Conservation (phyloP, 768 basidiomycete species). For the Naematelia encephala region DNA sequence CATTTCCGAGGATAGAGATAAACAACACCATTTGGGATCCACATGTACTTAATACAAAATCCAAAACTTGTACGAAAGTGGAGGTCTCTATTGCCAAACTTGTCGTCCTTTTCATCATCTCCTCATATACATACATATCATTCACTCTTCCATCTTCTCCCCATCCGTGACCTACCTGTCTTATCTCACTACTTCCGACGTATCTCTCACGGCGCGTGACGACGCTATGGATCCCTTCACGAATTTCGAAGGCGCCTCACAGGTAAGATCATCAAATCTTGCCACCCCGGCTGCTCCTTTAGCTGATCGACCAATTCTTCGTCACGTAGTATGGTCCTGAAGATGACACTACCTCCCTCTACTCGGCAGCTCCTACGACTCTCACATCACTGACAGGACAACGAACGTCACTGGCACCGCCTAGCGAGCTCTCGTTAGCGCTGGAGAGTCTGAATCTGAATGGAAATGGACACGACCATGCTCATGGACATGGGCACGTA, state of each 20-base stretch:
- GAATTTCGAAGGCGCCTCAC: constrained; percentile 52
- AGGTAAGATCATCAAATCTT: constrained; percentile 22
- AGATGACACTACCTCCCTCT: constrained; percentile 44
- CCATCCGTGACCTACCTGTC: background rate
- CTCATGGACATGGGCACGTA: constrained; percentile 5
- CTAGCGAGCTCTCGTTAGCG: constrained; percentile 14
- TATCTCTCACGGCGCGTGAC: background rate
- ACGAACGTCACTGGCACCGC: background rate
- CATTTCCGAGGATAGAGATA: too few species aligned
- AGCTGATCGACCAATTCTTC: background rate
- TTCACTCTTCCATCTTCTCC: constrained; percentile 17
- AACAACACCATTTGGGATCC: too few species aligned
- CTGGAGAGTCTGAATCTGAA: constrained; percentile 21
- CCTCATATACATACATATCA: background rate
- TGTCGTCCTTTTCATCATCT: constrained; percentile 1
- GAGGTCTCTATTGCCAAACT: too few species aligned
- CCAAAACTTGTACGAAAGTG: background rate
- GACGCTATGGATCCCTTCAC: constrained; percentile 46
- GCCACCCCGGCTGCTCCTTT: background rate
- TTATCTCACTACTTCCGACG: background rate
- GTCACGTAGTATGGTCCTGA: constrained; percentile 38
- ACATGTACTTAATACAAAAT: background rate
- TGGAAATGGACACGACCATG: background rate
- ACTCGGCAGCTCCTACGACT: constrained; percentile 31
- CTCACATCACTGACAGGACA: constrained; percentile 9